Evolutionary conservation across 2,329 filamentous ascomycete species (phyloP).

Genomic region (Penicillium thymicola): DNA sequence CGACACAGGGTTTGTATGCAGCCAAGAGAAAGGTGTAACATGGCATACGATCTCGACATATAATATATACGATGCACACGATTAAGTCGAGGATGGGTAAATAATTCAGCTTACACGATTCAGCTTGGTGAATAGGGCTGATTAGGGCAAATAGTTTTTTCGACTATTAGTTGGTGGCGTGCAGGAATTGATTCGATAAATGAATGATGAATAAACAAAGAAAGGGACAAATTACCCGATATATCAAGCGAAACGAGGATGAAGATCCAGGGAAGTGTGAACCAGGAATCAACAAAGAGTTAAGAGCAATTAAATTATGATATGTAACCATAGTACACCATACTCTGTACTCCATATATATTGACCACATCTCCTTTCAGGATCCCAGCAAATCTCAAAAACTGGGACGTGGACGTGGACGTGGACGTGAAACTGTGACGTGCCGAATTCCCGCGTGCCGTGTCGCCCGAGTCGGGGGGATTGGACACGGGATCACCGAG

Average conservation of each 20-base stretch:
- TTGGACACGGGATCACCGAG: conserved; percentile 10
- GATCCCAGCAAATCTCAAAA: not conserved
- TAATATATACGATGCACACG: not conserved
- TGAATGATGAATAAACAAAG: not conserved
- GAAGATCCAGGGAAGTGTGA: not conserved
- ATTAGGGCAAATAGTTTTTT: not conserved
- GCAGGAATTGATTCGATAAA: not conserved
- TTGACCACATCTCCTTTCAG: too few relatives aligned
- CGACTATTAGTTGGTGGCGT: not conserved
- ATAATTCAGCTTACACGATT: not conserved
- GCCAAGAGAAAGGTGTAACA: conserved; percentile 12
- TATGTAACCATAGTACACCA: not conserved
- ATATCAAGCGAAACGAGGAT: not conserved
- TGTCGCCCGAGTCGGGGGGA: conserved; percentile 7
- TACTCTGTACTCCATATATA: too few relatives aligned
- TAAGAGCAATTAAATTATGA: not conserved
- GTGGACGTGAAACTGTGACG: not conserved
- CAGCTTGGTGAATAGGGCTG: not conserved
- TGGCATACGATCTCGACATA: not conserved
- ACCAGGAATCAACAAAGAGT: not conserved
- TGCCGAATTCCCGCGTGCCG: conserved; percentile 16
- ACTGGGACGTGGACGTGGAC: not conserved
- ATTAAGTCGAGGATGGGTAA: not conserved
- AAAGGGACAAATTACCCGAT: conserved; percentile 3
- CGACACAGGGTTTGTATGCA: conserved; percentile 19